These are phyloP conservation scores for Gastrolobium villosum DNA, from an alignment of 306 rosid genomes.

Conservation along the genomic window DNA sequence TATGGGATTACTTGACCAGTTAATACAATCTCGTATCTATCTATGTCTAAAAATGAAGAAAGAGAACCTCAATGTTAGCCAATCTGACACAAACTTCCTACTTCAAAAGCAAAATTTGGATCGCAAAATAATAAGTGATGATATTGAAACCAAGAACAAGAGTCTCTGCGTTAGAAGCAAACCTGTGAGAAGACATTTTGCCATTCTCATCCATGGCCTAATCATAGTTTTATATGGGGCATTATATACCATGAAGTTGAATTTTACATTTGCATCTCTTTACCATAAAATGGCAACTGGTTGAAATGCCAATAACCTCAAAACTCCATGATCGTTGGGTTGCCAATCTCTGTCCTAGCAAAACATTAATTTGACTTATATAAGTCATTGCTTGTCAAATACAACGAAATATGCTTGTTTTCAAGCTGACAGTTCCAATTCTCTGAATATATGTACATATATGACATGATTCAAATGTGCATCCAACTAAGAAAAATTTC, in stretches of 20 bases:
- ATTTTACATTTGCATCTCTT: constrained; percentile 5
- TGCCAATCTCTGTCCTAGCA: neutral
- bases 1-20: neutral
- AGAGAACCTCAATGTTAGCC: neutral
- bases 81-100: neutral
- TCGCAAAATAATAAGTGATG: neutral
- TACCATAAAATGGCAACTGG: neutral
- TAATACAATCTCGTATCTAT: neutral
- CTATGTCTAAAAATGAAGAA: neutral
- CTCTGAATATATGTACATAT: neutral
- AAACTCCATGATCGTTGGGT: neutral
- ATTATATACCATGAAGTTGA: constrained; percentile 2
- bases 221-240: neutral
- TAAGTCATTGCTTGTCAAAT: neutral
- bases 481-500: neutral
- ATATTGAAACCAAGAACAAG: constrained; percentile 9
- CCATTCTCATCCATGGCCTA: constrained; percentile 14
- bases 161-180: neutral
- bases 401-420: neutral
- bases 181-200: constrained; percentile 5
- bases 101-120: neutral
- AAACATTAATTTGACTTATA: neutral
- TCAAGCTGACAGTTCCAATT: neutral
- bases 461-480: neutral
- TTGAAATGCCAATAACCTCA: constrained; percentile 2